phyloP scores from a whole-genome alignment of 306 rosid genomes.

The Rosa lucieae region DNA sequence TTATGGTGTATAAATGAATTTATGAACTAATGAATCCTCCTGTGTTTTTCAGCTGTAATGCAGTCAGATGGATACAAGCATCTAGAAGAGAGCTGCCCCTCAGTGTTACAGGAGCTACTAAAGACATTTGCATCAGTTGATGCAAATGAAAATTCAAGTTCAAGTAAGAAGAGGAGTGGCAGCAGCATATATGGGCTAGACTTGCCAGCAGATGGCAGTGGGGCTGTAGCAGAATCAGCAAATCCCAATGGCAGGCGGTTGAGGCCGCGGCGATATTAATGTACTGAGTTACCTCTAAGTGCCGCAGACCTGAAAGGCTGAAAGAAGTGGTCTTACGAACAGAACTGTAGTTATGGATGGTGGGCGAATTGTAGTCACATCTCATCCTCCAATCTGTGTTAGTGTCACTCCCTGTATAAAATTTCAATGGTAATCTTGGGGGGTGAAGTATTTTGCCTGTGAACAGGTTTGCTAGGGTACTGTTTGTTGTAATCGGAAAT shows the following conservation, averaged over 20 bases:
- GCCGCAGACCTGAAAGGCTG: conserved; percentile 29
- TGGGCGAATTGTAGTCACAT: background rate
- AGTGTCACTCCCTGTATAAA: conserved; percentile 13
- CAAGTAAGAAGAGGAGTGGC: conserved; percentile 64
- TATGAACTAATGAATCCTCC: conserved; percentile 13
- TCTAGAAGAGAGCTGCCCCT: conserved; percentile 77
- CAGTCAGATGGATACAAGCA: conserved; percentile 82
- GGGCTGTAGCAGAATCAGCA: conserved; percentile 51
- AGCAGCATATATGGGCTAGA: conserved; percentile 62
- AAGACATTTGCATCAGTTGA: conserved; percentile 76
- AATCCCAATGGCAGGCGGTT: conserved; percentile 68
- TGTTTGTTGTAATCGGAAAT: conserved; percentile 8
- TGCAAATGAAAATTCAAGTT: conserved; percentile 47
- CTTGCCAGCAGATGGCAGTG: conserved; percentile 54
- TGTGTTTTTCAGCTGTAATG: conserved; percentile 74
- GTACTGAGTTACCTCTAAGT: conserved; percentile 15
- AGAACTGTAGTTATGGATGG: conserved; percentile 20
- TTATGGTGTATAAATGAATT: conserved; percentile 10
- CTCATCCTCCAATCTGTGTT: conserved; percentile 10
- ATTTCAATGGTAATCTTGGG: conserved; percentile 15
- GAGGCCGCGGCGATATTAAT: conserved; percentile 55
- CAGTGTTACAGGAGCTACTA: conserved; percentile 72
- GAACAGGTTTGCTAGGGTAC: conserved; percentile 10
- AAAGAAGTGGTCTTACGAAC: conserved; percentile 29
- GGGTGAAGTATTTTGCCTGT: conserved; percentile 11